These are phyloP conservation scores for Carpinus viminea DNA, from an alignment of 306 rosid genomes.

Conservation along the genomic window DNA sequence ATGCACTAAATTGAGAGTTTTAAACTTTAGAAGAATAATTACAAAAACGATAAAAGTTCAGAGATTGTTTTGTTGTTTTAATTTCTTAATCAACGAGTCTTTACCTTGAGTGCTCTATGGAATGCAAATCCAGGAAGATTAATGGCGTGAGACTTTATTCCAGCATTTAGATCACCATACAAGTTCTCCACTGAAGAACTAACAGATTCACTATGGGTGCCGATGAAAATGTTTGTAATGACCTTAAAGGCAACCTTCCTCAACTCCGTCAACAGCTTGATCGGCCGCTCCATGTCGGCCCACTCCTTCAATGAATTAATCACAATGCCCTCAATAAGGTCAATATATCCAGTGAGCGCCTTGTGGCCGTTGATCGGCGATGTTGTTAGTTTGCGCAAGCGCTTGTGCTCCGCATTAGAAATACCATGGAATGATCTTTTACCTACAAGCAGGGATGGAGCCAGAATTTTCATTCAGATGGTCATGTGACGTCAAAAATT, in stretches of 20 bases:
- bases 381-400: constrained; percentile 22
- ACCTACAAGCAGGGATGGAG: neutral
- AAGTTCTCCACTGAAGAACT: neutral
- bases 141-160: neutral
- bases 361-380: constrained; percentile 21
- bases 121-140: constrained; percentile 32
- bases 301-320: constrained; percentile 19
- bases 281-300: constrained; percentile 22
- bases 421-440: neutral
- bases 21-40: no score
- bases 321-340: constrained; percentile 22
- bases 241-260: constrained; percentile 26
- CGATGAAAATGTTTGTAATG: constrained; percentile 35
- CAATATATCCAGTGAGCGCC: constrained; percentile 6
- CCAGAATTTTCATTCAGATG: no score
- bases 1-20: no score
- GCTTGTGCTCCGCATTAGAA: neutral
- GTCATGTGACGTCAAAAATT: no score
- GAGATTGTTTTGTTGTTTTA: no score
- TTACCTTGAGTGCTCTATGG: constrained; percentile 39
- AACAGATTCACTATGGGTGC: constrained; percentile 3
- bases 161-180: neutral
- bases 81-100: no score
- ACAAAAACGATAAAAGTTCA: no score
- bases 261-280: constrained; percentile 32